A percentile compares a stretch with the other conserved stretches of the same genome.
These are phyloP conservation scores for Jatropha curcas DNA, from an alignment of 345 rosid genomes.

Conservation along the genomic window DNA sequence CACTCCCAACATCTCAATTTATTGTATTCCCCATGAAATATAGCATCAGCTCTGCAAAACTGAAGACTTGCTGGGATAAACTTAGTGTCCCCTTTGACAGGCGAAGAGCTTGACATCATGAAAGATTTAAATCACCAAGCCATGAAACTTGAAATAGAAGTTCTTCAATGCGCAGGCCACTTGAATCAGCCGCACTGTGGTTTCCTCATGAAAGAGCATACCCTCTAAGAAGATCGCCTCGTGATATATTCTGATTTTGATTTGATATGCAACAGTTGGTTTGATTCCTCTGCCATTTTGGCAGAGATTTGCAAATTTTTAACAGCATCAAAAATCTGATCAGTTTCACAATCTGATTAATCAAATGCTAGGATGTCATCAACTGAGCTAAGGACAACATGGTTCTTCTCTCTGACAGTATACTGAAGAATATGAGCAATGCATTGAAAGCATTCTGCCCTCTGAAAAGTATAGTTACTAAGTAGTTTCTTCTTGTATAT, in stretches of 20 bases:
- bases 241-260: constrained; percentile 93
- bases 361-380: constrained; percentile 69
- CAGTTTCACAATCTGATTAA: constrained; percentile 50
- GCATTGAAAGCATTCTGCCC: constrained; percentile 78
- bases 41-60: constrained; percentile 85
- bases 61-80: constrained; percentile 91
- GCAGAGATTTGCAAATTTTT: constrained; percentile 94
- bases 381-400: constrained; percentile 70
- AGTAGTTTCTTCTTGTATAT: not conserved
- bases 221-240: constrained; percentile 50
- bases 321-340: constrained; percentile 82
- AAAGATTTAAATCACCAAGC: constrained; percentile 95
- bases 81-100: constrained; percentile 87
- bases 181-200: constrained; percentile 69
- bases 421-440: constrained; percentile 84
- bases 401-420: constrained; percentile 78
- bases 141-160: constrained; percentile 94
- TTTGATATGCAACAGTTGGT: constrained; percentile 86
- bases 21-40: constrained; percentile 36
- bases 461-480: constrained; percentile 42
- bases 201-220: constrained; percentile 66
- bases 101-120: constrained; percentile 93
- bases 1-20: constrained; percentile 32
- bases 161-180: constrained; percentile 78
- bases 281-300: constrained; percentile 95